Percentiles rank a stretch among this genome's conserved stretches.
Conservation (phyloP, 306 rosid genomes). For the Fragaria vesca region DNA sequence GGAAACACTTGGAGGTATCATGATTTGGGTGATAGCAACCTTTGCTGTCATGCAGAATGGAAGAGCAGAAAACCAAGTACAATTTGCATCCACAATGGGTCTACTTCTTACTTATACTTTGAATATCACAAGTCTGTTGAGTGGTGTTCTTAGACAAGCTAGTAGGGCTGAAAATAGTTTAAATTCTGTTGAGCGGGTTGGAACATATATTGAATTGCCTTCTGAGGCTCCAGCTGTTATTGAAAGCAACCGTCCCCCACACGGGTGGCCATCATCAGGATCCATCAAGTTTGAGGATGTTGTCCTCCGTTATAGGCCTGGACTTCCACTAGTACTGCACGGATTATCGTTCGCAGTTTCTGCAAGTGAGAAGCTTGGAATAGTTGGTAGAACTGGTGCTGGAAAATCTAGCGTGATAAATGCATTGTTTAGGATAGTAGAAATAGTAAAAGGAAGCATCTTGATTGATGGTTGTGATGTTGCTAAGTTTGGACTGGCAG, state of each 20-base stretch:
- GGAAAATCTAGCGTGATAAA: conserved; percentile 96
- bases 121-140: conserved; percentile 71
- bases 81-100: conserved; percentile 83
- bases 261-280: conserved; percentile 85
- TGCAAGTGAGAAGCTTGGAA: conserved; percentile 80
- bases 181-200: conserved; percentile 88
- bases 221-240: conserved; percentile 69
- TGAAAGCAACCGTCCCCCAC: conserved; percentile 67
- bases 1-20: conserved; percentile 80
- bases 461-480: conserved; percentile 66
- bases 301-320: conserved; percentile 80
- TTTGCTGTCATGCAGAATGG: conserved; percentile 81
- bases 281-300: conserved; percentile 69
- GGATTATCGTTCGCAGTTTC: conserved; percentile 65
- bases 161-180: conserved; percentile 84
- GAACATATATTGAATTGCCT: conserved; percentile 59
- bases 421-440: conserved; percentile 81
- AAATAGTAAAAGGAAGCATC: conserved; percentile 69
- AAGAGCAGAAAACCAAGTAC: conserved; percentile 46
- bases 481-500: conserved; percentile 64
- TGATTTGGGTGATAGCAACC: conserved; percentile 85
- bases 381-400: conserved; percentile 97
- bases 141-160: conserved; percentile 77
- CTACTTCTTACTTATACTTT: conserved; percentile 80
- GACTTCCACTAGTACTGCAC: conserved; percentile 84